Percentiles rank a stretch among this genome's conserved stretches.
Conservation (phyloP, 169 alveolate genomes). For the Cryptosporidium ryanae region DNA sequence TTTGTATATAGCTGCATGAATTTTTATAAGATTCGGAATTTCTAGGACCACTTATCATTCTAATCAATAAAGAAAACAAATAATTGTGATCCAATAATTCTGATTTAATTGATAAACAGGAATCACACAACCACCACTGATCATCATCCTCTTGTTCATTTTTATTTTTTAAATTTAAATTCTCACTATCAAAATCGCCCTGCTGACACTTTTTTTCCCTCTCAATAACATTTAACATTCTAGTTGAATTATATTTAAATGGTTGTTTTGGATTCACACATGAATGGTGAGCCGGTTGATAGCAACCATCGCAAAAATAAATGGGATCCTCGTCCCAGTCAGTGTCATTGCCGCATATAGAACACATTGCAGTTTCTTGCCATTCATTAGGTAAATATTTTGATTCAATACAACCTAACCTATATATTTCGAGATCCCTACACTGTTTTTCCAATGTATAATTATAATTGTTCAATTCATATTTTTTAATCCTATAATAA, state of each 20-base stretch:
- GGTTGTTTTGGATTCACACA: constrained; percentile 73
- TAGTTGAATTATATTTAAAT: constrained; percentile 57
- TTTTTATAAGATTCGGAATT: neutral
- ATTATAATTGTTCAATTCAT: constrained; percentile 12
- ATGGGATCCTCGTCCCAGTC: constrained; percentile 75
- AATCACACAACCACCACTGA: constrained; percentile 64
- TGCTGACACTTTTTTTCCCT: constrained; percentile 46
- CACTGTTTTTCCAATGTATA: constrained; percentile 62
- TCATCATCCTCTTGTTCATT: constrained; percentile 32
- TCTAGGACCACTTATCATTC: constrained; percentile 63
- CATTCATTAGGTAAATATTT: constrained; percentile 58
- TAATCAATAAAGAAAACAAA: constrained; percentile 19
- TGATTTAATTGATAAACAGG: constrained; percentile 27
- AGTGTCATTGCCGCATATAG: constrained; percentile 72
- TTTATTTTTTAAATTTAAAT: constrained; percentile 12
- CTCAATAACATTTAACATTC: constrained; percentile 58
- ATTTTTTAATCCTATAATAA: constrained; percentile 30
- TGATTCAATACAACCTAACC: constrained; percentile 61
- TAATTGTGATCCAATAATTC: constrained; percentile 33
- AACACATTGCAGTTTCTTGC: constrained; percentile 71
- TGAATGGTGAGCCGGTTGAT: constrained; percentile 73
- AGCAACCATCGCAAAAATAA: constrained; percentile 70
- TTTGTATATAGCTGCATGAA: neutral
- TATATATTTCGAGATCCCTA: constrained; percentile 43
- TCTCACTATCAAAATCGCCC: constrained; percentile 30